Evolutionary conservation across 2,329 filamentous ascomycete genomes (phyloP), one percentile per base, ranked within the genome.

Genomic region (Colletotrichum musicola): DNA sequence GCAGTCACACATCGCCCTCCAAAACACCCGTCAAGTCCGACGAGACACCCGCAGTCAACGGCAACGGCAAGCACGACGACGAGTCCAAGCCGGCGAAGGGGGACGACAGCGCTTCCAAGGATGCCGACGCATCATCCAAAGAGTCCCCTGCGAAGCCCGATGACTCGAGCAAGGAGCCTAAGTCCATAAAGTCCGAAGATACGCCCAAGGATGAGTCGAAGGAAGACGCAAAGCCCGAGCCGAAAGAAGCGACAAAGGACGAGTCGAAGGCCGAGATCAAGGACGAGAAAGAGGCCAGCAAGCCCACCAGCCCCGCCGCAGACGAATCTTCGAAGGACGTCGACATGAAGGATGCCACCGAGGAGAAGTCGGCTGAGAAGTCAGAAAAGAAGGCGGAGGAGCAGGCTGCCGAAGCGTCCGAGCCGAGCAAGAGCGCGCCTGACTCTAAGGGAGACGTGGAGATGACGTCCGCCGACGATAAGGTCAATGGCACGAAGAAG

Each of bases 1-100:
- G 64, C 69, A 78, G 76, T 53, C 75, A 76, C 72, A 71, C 73
- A 64, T 73, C 75, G 49, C 72, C 77, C 49, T 58, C 71, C 61
- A 71, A 74, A 22, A 64, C 71, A 16, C 44, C 50, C 44, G 61
- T 57, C 10, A 71, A 73, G 12, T 47, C 73, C 20, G 72, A 74
- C 53, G 68, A 74, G 25, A 46, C 60, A 25, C 71, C 75, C 7
- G 61, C 68, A 7, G 64, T 75, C 4, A 78, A 78, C 35, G 76
- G 74, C 22, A 68, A 73, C 49, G 58, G 63, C 49, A 74, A 73
- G 63, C 47, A 56, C 9, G 73, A 76, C n/a, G 67, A 72, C 14
- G 67, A 59, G 30, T 9, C 42, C 57, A 38, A 55, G 62, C n/a
- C 71, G 69, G n/a, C 16, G 5, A 62, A 60, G 38, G 30, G 42